phyloP scores from a whole-genome alignment of 208 protist genomes.

The Trichomonas vaginalis region DNA sequence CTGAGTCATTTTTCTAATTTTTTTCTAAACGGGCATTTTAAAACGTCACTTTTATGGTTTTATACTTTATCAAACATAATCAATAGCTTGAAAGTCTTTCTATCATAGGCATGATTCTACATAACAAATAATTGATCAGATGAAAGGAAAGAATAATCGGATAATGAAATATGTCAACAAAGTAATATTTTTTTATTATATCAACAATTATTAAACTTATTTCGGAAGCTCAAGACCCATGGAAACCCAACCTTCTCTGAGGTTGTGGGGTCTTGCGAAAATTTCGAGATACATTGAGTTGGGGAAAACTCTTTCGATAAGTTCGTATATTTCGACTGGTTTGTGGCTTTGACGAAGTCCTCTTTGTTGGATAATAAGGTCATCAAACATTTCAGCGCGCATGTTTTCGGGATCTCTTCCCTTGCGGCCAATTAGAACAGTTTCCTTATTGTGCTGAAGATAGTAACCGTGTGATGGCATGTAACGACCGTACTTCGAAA shows the following conservation, averaged over 20 bases:
- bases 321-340: not conserved
- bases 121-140: too few relatives aligned
- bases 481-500: not conserved
- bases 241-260: not conserved
- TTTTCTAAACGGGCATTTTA: too few relatives aligned
- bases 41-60: too few relatives aligned
- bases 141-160: too few relatives aligned
- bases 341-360: not conserved
- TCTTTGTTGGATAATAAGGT: not conserved
- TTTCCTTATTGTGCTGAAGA: conserved; percentile 18
- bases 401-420: not conserved
- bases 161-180: too few relatives aligned
- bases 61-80: too few relatives aligned
- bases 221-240: not conserved
- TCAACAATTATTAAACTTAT: not conserved
- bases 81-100: too few relatives aligned
- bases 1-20: not conserved
- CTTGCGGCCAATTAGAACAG: not conserved
- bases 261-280: not conserved
- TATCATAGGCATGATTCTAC: too few relatives aligned
- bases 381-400: not conserved
- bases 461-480: conserved; percentile 12
- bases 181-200: too few relatives aligned
- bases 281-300: not conserved
- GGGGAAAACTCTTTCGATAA: not conserved